These are phyloP conservation scores for Exobasidium cylindrosporum DNA, from an alignment of 1,284 basidiomycete species.

Conservation along the genomic window DNA sequence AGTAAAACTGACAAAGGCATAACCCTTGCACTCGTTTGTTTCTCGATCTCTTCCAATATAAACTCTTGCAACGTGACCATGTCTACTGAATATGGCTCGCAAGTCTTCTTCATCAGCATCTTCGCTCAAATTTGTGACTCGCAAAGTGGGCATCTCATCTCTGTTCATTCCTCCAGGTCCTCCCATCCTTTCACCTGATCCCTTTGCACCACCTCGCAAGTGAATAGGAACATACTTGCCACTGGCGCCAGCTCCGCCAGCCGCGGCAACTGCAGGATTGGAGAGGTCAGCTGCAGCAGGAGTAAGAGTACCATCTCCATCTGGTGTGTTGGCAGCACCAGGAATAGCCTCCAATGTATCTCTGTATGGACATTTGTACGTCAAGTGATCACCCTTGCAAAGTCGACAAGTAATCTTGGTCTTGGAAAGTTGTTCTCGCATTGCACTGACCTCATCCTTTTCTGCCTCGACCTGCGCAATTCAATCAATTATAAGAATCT, in stretches of 20 bases:
- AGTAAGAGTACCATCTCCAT: slow-evolving; percentile 61
- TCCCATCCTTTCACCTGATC: slow-evolving; percentile 79
- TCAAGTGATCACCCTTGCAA: slow-evolving; percentile 97
- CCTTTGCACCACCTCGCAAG: slow-evolving; percentile 69
- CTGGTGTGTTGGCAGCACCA: slow-evolving; percentile 58
- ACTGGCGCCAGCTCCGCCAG: slow-evolving; percentile 45
- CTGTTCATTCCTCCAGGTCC: slow-evolving; percentile 53
- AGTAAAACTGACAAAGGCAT: slow-evolving; percentile 94
- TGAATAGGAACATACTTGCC: slow-evolving; percentile 93
- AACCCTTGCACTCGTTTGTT: slow-evolving; percentile 91
- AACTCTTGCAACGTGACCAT: slow-evolving; percentile 72
- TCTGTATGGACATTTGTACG: slow-evolving; percentile 97
- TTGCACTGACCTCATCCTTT: slow-evolving; percentile 67
- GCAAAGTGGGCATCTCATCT: slow-evolving; percentile 92
- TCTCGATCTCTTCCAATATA: slow-evolving; percentile 94
- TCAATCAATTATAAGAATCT: too few species aligned
- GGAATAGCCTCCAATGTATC: slow-evolving; percentile 72
- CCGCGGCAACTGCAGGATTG: slow-evolving; percentile 50
- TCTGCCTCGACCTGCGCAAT: slow-evolving; percentile 66
- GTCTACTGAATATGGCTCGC: slow-evolving; percentile 74
- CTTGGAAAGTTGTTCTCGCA: slow-evolving; percentile 68
- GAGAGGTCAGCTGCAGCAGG: slow-evolving; percentile 52
- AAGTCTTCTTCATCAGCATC: slow-evolving; percentile 94
- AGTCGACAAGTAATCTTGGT: slow-evolving; percentile 90
- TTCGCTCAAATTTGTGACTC: slow-evolving; percentile 94